Evolutionary conservation across 1,284 basidiomycete genomes (phyloP).

Genomic region (Cryptococcus sp.): DNA sequence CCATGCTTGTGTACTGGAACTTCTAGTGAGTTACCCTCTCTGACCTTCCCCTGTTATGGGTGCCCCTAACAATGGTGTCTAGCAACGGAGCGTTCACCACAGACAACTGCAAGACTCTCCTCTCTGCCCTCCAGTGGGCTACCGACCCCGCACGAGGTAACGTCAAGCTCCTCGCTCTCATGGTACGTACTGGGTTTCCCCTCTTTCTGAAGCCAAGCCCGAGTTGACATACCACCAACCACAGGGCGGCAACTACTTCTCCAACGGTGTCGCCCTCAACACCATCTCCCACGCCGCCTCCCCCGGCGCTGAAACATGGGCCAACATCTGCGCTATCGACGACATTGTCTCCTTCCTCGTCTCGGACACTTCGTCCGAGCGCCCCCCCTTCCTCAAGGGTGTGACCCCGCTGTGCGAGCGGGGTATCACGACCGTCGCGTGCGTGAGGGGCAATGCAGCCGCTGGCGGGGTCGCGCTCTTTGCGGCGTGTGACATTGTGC

Average conservation of each 20-base stretch:
- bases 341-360: slow-evolving; percentile 48
- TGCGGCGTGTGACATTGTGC: slow-evolving; percentile 50
- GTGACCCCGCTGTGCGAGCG: slow-evolving; percentile 43
- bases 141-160: slow-evolving; percentile 36
- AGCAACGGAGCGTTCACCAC: slow-evolving; percentile 53
- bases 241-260: slow-evolving; percentile 50
- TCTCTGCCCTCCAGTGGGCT: slow-evolving; percentile 48
- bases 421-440: slow-evolving; percentile 51
- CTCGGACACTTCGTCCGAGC: slow-evolving; percentile 27
- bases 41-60: neutral
- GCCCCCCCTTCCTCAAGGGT: slow-evolving; percentile 41
- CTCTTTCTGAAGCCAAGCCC: neutral
- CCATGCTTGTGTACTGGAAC: slow-evolving; percentile 51
- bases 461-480: slow-evolving; percentile 54
- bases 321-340: slow-evolving; percentile 53
- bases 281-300: slow-evolving; percentile 50
- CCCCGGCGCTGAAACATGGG: slow-evolving; percentile 52
- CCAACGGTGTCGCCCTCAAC: slow-evolving; percentile 54
- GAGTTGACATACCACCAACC: neutral
- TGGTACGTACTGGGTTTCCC: slow-evolving; percentile 30
- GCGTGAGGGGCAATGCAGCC: slow-evolving; percentile 52
- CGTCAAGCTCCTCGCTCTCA: slow-evolving; percentile 48
- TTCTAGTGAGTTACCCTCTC: slow-evolving; percentile 47
- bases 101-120: slow-evolving; percentile 47
- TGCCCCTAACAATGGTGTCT: neutral